These are phyloP conservation scores for Lachnellula subtilissima DNA, from an alignment of 2,329 filamentous ascomycete species.

Conservation along the genomic window DNA sequence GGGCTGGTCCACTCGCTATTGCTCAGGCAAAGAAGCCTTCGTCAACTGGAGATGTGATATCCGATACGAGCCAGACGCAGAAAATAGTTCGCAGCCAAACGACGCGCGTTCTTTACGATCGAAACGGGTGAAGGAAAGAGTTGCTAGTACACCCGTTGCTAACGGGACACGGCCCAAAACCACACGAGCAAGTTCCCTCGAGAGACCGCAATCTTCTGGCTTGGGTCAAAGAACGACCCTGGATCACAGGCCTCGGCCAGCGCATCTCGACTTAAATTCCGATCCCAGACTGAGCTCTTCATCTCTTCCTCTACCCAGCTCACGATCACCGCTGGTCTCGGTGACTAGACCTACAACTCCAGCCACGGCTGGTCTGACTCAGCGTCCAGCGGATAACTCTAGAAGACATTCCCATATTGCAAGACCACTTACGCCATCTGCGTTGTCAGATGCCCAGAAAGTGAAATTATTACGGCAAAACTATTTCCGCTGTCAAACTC, in stretches of 20 bases:
- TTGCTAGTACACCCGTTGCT: slow-evolving; percentile 30
- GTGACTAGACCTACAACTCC: slow-evolving; percentile 53
- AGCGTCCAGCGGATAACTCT: slow-evolving; percentile 43
- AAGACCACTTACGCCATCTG: slow-evolving; percentile 54
- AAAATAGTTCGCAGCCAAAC: slow-evolving; percentile 67
- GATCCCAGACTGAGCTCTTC: slow-evolving; percentile 64
- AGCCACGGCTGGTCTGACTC: slow-evolving; percentile 47
- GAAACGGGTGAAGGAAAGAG: slow-evolving; percentile 43
- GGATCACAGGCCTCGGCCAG: slow-evolving; percentile 24
- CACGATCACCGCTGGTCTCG: slow-evolving; percentile 46
- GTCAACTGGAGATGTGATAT: slow-evolving; percentile 55
- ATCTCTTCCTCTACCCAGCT: slow-evolving; percentile 60
- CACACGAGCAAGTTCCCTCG: slow-evolving; percentile 21
- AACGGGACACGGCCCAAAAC: slow-evolving; percentile 23
- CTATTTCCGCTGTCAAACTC: slow-evolving; percentile 77
- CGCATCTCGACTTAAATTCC: slow-evolving; percentile 31
- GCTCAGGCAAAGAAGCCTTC: slow-evolving; percentile 76
- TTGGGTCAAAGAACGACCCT: slow-evolving; percentile 20
- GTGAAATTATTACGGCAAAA: slow-evolving; percentile 70
- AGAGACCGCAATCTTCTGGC: slow-evolving; percentile 21
- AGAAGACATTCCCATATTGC: slow-evolving; percentile 58
- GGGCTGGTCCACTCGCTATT: slow-evolving; percentile 75
- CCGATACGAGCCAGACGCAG: slow-evolving; percentile 47
- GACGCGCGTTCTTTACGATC: slow-evolving; percentile 45
- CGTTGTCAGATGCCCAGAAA: slow-evolving; percentile 62